Percentiles rank a stretch among this genome's conserved stretches.
Evolutionary conservation across 75 land plant genomes (phyloP).

Genomic region (Pinus albicaulis): DNA sequence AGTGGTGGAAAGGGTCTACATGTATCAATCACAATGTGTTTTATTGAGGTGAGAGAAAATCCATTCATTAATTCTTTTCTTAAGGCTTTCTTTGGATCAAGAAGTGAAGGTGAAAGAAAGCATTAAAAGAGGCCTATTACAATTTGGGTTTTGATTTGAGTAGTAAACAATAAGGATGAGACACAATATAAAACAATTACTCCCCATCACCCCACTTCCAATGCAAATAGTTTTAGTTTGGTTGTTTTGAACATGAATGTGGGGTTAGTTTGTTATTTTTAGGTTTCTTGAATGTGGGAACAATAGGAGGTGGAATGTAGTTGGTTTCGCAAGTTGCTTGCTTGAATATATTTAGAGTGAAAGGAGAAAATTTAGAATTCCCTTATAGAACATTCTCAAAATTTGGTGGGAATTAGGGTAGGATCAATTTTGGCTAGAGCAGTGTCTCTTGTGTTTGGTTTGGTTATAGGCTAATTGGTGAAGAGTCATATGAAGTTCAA

Average conservation of each 20-base stretch:
- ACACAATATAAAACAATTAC: too few relatives aligned
- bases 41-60: not conserved
- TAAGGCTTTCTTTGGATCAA: too few relatives aligned
- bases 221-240: too few relatives aligned
- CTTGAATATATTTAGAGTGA: slow-evolving; percentile 26
- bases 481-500: slow-evolving; percentile 56
- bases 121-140: too few relatives aligned
- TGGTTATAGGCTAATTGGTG: slow-evolving; percentile 86
- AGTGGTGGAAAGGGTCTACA: slow-evolving; percentile 67
- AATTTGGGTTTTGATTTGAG: too few relatives aligned
- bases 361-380: slow-evolving; percentile 52
- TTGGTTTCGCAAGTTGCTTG: slow-evolving; percentile 77
- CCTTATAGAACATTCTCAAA: slow-evolving; percentile 64
- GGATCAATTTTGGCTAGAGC: slow-evolving; percentile 77
- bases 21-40: slow-evolving; percentile 73
- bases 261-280: too few relatives aligned
- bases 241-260: too few relatives aligned
- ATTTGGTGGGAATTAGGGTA: slow-evolving; percentile 48
- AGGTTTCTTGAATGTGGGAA: slow-evolving; percentile 54
- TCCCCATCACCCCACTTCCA: too few relatives aligned
- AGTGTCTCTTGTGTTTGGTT: slow-evolving; percentile 81
- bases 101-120: too few relatives aligned
- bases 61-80: too few relatives aligned
- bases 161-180: too few relatives aligned
- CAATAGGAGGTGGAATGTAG: slow-evolving; percentile 85